Evolutionary conservation across 1,139 yeast species (phyloP), one percentile per base, ranked within the genome.

Genomic region (Debaryomyces sp.): DNA sequence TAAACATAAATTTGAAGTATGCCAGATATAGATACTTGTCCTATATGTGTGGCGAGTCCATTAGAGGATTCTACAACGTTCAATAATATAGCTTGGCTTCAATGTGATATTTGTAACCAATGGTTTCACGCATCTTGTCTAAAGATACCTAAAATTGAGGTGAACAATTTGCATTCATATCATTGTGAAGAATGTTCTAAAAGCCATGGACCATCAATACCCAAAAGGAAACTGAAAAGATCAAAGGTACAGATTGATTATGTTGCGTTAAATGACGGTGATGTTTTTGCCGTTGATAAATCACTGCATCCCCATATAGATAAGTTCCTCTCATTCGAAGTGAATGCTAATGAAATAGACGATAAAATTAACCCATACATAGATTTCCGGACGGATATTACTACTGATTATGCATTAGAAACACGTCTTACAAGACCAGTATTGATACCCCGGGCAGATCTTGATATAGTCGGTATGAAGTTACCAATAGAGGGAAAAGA

Each of bases 181-280:
- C 89, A 86, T 56, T 87, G 95, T 59, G 56, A 61, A 0, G 50
- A 56, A 1, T 87, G 94, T 61, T 63, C 57, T 6, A 52, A 50
- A 6, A 57, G 56, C 15, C 66, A 74, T 45, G 90, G 90, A 0
- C 82, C 85, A 0, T 79, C 88, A 4, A 64, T 77, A 7, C 63
- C 69, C 41, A 78, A 77, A 47, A 70, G 95, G 30, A 76, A 76
- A 18, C 87, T 88, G 53, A 76, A 80, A 26, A 72, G 96, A 35
- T 67, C 78, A 12, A 70, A 73, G 41, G 67, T 74, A 8, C 73
- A 74, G 44, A 78, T 90, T 39, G 96, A 91, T 63, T 91, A 91
- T 61, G 84, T 82, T 8, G 96, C 96, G 0, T 68, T 91, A 56
- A 82, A 91, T 60, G 87, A 84, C 45, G 96, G 96, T 1, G 88